phyloP scores from a whole-genome alignment of 2,329 filamentous ascomycete genomes.

The Zymoseptoria ardabiliae region DNA sequence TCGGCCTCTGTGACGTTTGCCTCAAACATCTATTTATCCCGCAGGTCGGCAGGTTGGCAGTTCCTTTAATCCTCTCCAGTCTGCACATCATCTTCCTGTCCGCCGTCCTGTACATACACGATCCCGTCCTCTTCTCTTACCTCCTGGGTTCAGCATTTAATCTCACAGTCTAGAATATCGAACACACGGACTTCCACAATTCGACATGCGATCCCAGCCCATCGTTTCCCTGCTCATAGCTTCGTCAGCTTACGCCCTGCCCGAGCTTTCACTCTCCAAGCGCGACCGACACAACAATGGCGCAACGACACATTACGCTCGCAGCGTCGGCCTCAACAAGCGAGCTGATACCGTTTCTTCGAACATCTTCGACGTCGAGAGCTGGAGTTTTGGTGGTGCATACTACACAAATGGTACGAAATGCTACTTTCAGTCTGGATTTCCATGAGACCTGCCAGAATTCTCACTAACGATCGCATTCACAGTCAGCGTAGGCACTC shows the following conservation, averaged over 20 bases:
- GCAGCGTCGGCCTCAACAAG: slow-evolving; percentile 7
- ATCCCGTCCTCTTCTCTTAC: background rate
- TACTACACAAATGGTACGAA: slow-evolving; percentile 31
- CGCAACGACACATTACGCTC: slow-evolving; percentile 9
- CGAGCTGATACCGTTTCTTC: slow-evolving; percentile 19
- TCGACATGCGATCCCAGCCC: slow-evolving; percentile 9
- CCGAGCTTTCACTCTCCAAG: slow-evolving; percentile 22
- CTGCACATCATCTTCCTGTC: background rate
- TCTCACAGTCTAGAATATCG: too few species aligned
- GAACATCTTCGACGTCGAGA: slow-evolving; percentile 26
- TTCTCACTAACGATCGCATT: background rate
- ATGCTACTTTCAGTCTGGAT: too few species aligned
- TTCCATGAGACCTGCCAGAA: too few species aligned
- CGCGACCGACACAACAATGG: slow-evolving; percentile 19
- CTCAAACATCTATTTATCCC: background rate
- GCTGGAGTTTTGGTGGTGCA: slow-evolving; percentile 26
- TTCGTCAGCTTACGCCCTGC: slow-evolving; percentile 16
- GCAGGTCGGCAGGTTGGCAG: too few species aligned
- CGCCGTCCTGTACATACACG: background rate
- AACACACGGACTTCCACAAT: background rate
- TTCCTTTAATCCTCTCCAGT: background rate
- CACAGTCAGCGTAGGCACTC: slow-evolving; percentile 28
- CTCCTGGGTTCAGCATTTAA: background rate
- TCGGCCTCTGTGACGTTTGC: too few species aligned
- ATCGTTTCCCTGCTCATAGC: slow-evolving; percentile 13